Evolutionary conservation across 225 moss, liverwort and hornwort species (phyloP).

Genomic region (Marchantia polymorpha): DNA sequence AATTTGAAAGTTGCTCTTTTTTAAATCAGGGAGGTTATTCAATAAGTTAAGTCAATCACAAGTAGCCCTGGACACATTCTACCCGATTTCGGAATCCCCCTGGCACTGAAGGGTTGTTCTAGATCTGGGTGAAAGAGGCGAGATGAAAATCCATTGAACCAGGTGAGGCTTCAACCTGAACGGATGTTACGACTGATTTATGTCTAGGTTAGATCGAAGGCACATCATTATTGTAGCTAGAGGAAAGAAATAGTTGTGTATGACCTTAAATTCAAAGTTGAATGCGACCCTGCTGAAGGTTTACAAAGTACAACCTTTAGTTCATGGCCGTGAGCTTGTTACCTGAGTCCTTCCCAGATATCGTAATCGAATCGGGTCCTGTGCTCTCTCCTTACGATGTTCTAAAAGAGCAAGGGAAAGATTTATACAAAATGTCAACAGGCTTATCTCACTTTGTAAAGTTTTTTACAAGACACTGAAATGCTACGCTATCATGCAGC

Average conservation of each 20-base stretch:
- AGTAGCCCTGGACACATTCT: neutral
- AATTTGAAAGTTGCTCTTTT: neutral
- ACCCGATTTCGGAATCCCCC: neutral
- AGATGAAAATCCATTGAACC: neutral
- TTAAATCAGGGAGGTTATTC: neutral
- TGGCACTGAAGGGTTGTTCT: neutral
- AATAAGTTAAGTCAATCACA: neutral
- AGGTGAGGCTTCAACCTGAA: neutral
- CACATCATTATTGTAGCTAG: conserved; percentile 1
- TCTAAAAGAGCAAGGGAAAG: no score
- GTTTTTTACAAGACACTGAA: neutral
- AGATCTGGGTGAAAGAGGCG: neutral
- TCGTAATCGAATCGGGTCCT: neutral
- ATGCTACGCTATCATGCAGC: neutral
- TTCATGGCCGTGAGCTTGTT: neutral
- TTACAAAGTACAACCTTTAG: no score
- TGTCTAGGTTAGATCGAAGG: neutral
- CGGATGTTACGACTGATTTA: neutral
- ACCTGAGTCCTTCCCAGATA: no score
- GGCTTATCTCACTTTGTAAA: neutral
- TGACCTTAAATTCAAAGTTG: no score
- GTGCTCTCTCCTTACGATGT: no score
- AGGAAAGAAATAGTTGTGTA: neutral
- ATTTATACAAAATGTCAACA: no score
- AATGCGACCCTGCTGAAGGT: neutral